A percentile compares a stretch with the other conserved stretches of the same genome.
phyloP scores from a whole-genome alignment of 441 rosid genomes.

The Aquilaria agallochum region DNA sequence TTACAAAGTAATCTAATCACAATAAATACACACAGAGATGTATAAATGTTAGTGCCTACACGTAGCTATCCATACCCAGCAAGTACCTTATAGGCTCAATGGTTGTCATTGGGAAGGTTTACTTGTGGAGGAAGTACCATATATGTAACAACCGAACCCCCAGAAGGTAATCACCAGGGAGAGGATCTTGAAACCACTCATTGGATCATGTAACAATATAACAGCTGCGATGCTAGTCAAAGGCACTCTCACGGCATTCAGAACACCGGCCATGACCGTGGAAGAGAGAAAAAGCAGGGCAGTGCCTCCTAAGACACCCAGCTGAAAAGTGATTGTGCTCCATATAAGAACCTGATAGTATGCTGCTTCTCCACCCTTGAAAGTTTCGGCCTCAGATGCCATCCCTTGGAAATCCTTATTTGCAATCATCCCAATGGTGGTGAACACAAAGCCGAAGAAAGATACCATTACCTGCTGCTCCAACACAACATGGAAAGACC shows the following conservation, averaged over 20 bases:
- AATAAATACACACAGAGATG: too few species aligned
- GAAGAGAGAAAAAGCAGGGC: constrained; percentile 68
- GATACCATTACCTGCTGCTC: constrained; percentile 89
- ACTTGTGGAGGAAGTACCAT: constrained; percentile 33
- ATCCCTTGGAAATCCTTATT: constrained; percentile 54
- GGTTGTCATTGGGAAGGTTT: constrained; percentile 22
- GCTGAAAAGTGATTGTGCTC: constrained; percentile 71
- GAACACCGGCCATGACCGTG: constrained; percentile 77
- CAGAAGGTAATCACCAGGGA: constrained; percentile 67
- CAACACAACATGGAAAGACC: constrained; percentile 78
- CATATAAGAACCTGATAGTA: constrained; percentile 54
- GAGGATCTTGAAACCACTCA: constrained; percentile 83
- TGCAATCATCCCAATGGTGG: constrained; percentile 52
- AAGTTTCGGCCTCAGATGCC: constrained; percentile 50
- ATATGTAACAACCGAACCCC: constrained; percentile 73
- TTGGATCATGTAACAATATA: constrained; percentile 65
- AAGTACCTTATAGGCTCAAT: background rate
- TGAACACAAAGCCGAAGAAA: constrained; percentile 51
- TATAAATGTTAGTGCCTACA: too few species aligned
- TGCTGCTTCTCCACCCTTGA: constrained; percentile 49
- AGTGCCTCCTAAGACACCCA: constrained; percentile 71
- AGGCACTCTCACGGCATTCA: constrained; percentile 81
- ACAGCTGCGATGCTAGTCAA: constrained; percentile 74
- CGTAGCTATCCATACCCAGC: too few species aligned
- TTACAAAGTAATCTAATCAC: too few species aligned